Base-by-base conservation (phyloP, 2,329 filamentous ascomycete genomes). In the Byssothecium circinans region DNA sequence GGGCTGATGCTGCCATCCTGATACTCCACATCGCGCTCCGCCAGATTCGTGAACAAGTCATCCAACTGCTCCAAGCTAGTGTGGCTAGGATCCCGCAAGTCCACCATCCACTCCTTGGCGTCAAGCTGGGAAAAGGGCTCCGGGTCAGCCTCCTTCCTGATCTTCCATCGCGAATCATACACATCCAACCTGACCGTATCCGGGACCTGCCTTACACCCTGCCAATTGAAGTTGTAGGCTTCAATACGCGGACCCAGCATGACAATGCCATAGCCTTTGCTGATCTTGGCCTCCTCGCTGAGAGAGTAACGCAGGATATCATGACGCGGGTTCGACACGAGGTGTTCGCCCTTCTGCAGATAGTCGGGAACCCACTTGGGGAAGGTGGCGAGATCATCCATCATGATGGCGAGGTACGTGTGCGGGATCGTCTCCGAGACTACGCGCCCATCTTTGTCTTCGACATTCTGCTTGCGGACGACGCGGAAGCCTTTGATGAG, bases 201-300 rank as follows among this genome's bases (percentile, higher is more conserved):
- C 1, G 29, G 40, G 40, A 20, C 40, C 18, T 22, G 8, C 11
- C 20, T n/a, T 15, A 29, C 22, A 15, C 27, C 27, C 27, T 39
- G 19, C 36, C 36, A 39, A 2, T 36, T 20, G 40, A 54, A 68
- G 5, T 37, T 32, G 50, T 66, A 66, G 34, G 62, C 49, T 41
- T 65, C 62, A 19, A 68, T 43, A 4, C 47, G 49, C 2, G 53
- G 45, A 3, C 65, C 64, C 8, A 63, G 52, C 15, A 68, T 45
- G 8, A 67, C 29, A 17, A 67, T 55, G 10, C 52, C 62, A 25
- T 56, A 47, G 11, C 62, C 58, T 1, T 43, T 33, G 4, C 41
- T 23, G 3, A 68, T 50, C 1, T 52, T 44, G 3, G 53, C 57
- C 1, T 45, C 20, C 4, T 42, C 25, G 23, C 58, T 57, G 12